Percentiles rank a stretch among this genome's conserved stretches.
phyloP scores from a whole-genome alignment of 2,329 filamentous ascomycete genomes.

The Metarhizium guizhouense region DNA sequence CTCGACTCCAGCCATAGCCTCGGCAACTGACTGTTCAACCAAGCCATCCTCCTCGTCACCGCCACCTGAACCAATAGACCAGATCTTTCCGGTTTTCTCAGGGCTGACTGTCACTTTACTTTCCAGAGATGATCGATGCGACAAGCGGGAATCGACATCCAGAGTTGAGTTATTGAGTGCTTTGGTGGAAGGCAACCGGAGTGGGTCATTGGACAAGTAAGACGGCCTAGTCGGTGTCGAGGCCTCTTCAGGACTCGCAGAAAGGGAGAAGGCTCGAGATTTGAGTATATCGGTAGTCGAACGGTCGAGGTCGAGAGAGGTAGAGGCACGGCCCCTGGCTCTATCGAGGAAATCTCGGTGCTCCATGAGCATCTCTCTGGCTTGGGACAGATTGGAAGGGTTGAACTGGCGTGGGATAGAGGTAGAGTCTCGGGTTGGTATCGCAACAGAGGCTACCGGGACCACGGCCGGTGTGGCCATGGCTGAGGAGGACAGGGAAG shows the following conservation, averaged over 20 bases:
- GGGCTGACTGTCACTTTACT: conserved; percentile 34
- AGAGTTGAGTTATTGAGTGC: conserved; percentile 10
- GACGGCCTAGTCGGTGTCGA: conserved; percentile 13
- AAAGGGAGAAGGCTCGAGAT: conserved; percentile 15
- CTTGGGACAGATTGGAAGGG: conserved; percentile 20
- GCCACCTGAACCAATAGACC: conserved; percentile 51
- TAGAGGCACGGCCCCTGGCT: conserved; percentile 19
- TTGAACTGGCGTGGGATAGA: conserved; percentile 24
- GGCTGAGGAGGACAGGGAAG: conserved; percentile 7
- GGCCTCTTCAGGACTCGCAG: conserved; percentile 19
- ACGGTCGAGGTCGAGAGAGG: conserved; percentile 26
- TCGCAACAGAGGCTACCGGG: conserved; percentile 19
- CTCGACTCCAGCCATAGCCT: conserved; percentile 52
- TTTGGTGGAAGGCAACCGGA: conserved; percentile 3
- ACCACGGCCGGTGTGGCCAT: conserved; percentile 25
- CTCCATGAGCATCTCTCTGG: conserved; percentile 28
- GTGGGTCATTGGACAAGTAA: conserved; percentile 8
- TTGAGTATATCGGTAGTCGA: conserved; percentile 15
- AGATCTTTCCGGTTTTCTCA: conserved; percentile 55
- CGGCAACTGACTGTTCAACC: conserved; percentile 56
- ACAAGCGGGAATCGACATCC: conserved; percentile 11
- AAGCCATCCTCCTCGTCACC: conserved; percentile 42
- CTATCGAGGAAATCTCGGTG: conserved; percentile 23
- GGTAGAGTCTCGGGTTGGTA: conserved; percentile 19
- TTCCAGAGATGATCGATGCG: conserved; percentile 30